Evolutionary conservation across 2,329 filamentous ascomycete species (phyloP), one percentile per base, ranked within the genome.

Genomic region (Ophiostoma populinum): DNA sequence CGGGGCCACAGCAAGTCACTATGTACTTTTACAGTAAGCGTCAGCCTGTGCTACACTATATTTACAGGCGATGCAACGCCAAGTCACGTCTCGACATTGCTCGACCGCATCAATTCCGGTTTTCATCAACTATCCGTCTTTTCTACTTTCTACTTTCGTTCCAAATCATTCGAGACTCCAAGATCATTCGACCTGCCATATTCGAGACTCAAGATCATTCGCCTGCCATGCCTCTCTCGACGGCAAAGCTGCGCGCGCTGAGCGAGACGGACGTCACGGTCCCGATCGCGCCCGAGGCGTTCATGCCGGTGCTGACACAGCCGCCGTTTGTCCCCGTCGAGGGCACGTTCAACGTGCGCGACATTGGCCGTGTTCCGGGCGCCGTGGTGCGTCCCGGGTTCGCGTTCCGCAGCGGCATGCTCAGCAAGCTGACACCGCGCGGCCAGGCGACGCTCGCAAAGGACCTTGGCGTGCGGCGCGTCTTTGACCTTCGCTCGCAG

Each of bases 401-500:
- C 35, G 52, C 55, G 42, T 67, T 57, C 50, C 63, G 64, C 41
- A 61, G 57, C 39, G 65, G 62, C 26, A 55, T 56, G 12, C 54
- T 68, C 10, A 47, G 48, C 32, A 43, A 42, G 5, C 46, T 59
- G 10, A 51, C 51, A 2, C 53, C 48, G 15, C 46, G 49, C n/a
- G 55, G 52, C 28, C 48, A 47, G 37, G 54, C 54, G 6, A 55
- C 53, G 45, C 44, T 67, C 4, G 45, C 48, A 6, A 45, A 44
- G 13, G 49, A 54, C 35, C 50, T 61, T 6, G 49, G 51, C 31
- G 49, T 68, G 30, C 53, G 50, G 39, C 56, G 55, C 37, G 45
- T 71, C 34, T 69, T 68, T 45, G 67, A 70, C 48, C 50, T 71
- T 37, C 58, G 67, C 27, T 60, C 57, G 27, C 49, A 51, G 7